Evolutionary conservation across 164 flowering plant genomes (phyloP).

Genomic region (Cinnamomum micranthum): DNA sequence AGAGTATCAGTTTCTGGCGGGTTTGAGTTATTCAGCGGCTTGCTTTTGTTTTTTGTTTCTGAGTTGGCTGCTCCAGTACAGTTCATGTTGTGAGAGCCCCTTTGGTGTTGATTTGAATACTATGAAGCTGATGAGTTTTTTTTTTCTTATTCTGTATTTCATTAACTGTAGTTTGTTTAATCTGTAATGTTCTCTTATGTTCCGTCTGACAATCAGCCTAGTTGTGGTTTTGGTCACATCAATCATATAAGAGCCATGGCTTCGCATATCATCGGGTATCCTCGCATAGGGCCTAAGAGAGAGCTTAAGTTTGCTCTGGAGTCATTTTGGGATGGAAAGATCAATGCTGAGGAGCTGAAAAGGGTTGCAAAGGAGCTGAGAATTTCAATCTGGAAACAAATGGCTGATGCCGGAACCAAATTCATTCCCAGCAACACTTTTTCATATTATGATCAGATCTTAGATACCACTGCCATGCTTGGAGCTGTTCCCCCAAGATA

Average conservation of each 20-base stretch:
- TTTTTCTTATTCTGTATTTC: not conserved
- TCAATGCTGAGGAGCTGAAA: constrained; percentile 18
- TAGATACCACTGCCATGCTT: constrained; percentile 31
- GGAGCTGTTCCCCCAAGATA: constrained; percentile 27
- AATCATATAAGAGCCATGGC: constrained; percentile 22
- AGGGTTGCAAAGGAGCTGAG: constrained; percentile 24
- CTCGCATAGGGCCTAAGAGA: constrained; percentile 27
- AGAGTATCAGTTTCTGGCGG: not conserved
- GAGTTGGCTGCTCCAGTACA: not conserved
- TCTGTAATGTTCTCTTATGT: not conserved
- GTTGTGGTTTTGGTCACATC: constrained; percentile 4
- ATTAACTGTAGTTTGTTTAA: not conserved
- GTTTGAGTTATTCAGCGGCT: too few relatives aligned
- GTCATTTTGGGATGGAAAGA: constrained; percentile 25
- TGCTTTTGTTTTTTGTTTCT: not conserved
- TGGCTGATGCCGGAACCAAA: constrained; percentile 20
- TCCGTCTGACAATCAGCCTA: not conserved
- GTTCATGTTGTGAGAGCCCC: not conserved
- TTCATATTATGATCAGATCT: constrained; percentile 27
- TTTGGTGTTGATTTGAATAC: not conserved
- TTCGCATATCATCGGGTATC: constrained; percentile 28
- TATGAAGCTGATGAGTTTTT: not conserved
- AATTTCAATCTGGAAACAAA: constrained; percentile 27
- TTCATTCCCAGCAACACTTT: constrained; percentile 28
- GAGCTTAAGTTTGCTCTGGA: constrained; percentile 28